Evolutionary conservation across 768 basidiomycete genomes (phyloP), one percentile per base, ranked within the genome.

Genomic region (Tricholoma bakamatsutake): DNA sequence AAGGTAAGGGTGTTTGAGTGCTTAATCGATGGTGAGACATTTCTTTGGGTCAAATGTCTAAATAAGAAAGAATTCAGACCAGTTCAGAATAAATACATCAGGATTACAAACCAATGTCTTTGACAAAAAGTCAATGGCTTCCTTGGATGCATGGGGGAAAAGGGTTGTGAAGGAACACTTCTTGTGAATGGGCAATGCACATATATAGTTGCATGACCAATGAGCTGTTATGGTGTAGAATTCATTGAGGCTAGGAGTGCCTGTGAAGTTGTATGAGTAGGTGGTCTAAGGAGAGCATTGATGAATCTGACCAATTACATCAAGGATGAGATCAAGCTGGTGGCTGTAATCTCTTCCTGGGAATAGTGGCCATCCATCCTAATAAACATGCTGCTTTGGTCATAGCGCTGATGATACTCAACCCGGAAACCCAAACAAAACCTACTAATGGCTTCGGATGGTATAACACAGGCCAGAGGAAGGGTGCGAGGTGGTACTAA

Each of bases 41-140:
- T 95, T 97, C 78, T 93, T 95, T 24, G 97, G 96, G 71, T 97
- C 94, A 71, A 98, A 99, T 0, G 97, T 95, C 88, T 90, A 61
- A 35, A 31, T 33, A 10, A 24, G 50, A 17, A 45, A 52, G 50
- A 39, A 13, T 21, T 54, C 47, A 54, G 56, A 39, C 51, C 39
- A 28, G 13, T 9, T 35, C 5, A 27, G 17, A n/a, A 1, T 33
- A 31, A 4, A 40, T 18, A 46, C 10, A n/a, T 5, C 28, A 43
- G 17, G 42, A 17, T 55, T 40, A 21, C 77, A 42, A 64, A 90
- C 89, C 74, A 98, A 72, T 35, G 90, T 93, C 70, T 85, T 87
- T 13, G 87, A 86, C 63, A 95, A 74, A 61, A 82, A 82, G 58
- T 80, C 79, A 24, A 80, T 73, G 5, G 78, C 93, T 56, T 86